Base-by-base conservation (phyloP, 108 stramenopile species). In the Fistulifera solaris region DNA sequence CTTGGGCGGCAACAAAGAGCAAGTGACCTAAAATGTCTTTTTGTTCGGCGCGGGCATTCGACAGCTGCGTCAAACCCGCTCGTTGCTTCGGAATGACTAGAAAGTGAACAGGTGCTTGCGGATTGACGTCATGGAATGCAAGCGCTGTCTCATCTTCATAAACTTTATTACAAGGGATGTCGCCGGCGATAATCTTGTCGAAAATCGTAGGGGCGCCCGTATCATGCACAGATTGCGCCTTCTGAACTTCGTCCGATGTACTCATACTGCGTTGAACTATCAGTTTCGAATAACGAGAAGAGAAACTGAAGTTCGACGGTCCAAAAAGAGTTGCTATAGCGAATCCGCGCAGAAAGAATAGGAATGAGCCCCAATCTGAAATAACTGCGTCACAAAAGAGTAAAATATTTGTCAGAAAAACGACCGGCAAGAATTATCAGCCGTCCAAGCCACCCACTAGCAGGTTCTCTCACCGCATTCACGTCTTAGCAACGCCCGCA, bases 41-140 rank as follows among this genome's bases (percentile, higher is more conserved):
- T 56, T 98, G 93, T 52, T 83, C 80, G 44, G 93, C 90, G 10
- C 77, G 54, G 13, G 94, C 95, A 41, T 91, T 94, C 69, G 75
- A 75, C 14, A 99, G 66, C 62, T 84, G 83, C 0, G 89, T 81
- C 54, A 99, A 73, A 15, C 95, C 96, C 56, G 93, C 92, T 7
- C 93, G 77, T 35, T 88, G 52, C 75, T 99, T 99, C 45, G 98
- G 98, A 64, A 99, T 98, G 27, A 98, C 87, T 51, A 99, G 51
- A 56, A 98, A 82, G 63, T 99, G 98, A 5, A 77, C 71, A 1
- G 95, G 95, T 27, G 93, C 96, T 57, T 88, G 77, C 8, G 95
- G 94, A 56, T 66, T 87, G 44, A 98, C 88, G 71, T 99, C 98
- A 19, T 80, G 75, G 76, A 99, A 99, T 31, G 96, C 96, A 40